A percentile compares a stretch with the other conserved stretches of the same genome.
phyloP scores from a whole-genome alignment of 768 basidiomycete genomes.

The Tephrocybe sp. region DNA sequence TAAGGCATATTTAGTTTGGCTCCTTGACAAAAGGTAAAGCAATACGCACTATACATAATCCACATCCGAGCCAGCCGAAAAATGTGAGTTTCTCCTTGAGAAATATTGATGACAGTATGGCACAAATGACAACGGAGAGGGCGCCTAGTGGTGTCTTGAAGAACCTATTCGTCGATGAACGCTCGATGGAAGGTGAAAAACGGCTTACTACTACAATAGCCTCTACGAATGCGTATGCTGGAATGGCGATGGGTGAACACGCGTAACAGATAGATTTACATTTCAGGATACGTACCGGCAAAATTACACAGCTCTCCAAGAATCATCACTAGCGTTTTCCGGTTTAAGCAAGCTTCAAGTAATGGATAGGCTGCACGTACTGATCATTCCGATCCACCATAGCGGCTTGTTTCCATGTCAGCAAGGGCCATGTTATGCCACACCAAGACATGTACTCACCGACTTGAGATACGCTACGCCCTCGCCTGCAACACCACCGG shows the following conservation, averaged over 20 bases:
- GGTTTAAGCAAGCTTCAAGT: conserved; percentile 4
- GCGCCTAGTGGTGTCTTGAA: conserved; percentile 89
- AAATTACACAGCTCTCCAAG: conserved; percentile 87
- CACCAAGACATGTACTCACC: conserved; percentile 41
- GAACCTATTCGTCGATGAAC: conserved; percentile 5
- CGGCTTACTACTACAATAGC: conserved; percentile 84
- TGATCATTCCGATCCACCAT: conserved; percentile 95
- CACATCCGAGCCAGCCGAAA: conserved; percentile 97
- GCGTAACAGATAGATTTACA: conserved; percentile 13
- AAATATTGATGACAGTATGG: conserved; percentile 89
- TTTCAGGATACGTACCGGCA: conserved; percentile 52
- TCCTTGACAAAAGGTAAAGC: conserved; percentile 6
- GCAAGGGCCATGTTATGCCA: conserved; percentile 2
- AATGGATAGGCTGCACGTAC: conserved; percentile 37
- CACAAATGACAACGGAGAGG: conserved; percentile 93
- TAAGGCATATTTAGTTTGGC: conserved; percentile 6
- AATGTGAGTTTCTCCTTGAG: conserved; percentile 91
- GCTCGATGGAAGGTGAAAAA: not conserved
- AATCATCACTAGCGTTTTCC: conserved; percentile 71
- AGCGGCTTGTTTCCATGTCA: conserved; percentile 49
- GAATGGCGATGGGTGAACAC: conserved; percentile 16
- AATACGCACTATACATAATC: conserved; percentile 80
- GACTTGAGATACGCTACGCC: conserved; percentile 96
- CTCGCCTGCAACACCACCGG: conserved; percentile 74
- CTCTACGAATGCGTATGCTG: conserved; percentile 86